Percentiles rank a stretch among this genome's conserved stretches.
Evolutionary conservation across 371 early-diverging fungal genomes (phyloP).

Genomic region (Rhizopus sp.): DNA sequence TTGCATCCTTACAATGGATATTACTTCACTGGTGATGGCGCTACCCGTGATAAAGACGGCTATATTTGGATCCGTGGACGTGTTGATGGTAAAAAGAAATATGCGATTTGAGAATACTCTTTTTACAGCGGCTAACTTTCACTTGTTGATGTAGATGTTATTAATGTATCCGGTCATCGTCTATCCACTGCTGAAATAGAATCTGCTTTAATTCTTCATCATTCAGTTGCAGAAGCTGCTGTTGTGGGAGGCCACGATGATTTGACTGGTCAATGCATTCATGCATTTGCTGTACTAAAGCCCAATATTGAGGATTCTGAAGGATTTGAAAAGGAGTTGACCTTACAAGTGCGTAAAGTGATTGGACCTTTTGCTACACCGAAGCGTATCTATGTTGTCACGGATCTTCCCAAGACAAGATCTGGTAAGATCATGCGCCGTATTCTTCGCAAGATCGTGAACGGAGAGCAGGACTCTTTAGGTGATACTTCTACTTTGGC

Average conservation of each 20-base stretch:
- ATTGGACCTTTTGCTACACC: slow-evolving; percentile 97
- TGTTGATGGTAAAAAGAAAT: slow-evolving; percentile 70
- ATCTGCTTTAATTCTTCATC: slow-evolving; percentile 79
- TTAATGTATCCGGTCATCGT: slow-evolving; percentile 97
- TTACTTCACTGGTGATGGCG: slow-evolving; percentile 93
- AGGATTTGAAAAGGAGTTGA: slow-evolving; percentile 64
- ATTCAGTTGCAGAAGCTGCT: slow-evolving; percentile 92
- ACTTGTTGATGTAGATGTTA: slow-evolving; percentile 62
- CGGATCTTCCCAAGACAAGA: slow-evolving; percentile 96
- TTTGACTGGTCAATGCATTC: slow-evolving; percentile 86
- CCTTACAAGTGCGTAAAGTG: slow-evolving; percentile 76
- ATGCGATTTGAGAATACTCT: too few relatives aligned
- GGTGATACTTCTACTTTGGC: slow-evolving; percentile 88
- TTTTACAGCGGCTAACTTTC: not conserved
- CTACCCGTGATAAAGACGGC: slow-evolving; percentile 86
- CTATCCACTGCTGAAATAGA: slow-evolving; percentile 96
- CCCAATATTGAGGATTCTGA: slow-evolving; percentile 48
- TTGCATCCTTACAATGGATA: slow-evolving; percentile 82
- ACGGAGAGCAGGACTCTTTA: slow-evolving; percentile 79
- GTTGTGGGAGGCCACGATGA: slow-evolving; percentile 93
- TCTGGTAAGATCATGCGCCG: slow-evolving; percentile 97
- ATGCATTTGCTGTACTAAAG: slow-evolving; percentile 74
- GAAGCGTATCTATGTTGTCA: slow-evolving; percentile 79
- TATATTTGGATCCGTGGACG: slow-evolving; percentile 95
- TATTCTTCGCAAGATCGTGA: slow-evolving; percentile 90